Conservation (phyloP, 108 stramenopile genomes). For the Schizochytrium sp. region DNA sequence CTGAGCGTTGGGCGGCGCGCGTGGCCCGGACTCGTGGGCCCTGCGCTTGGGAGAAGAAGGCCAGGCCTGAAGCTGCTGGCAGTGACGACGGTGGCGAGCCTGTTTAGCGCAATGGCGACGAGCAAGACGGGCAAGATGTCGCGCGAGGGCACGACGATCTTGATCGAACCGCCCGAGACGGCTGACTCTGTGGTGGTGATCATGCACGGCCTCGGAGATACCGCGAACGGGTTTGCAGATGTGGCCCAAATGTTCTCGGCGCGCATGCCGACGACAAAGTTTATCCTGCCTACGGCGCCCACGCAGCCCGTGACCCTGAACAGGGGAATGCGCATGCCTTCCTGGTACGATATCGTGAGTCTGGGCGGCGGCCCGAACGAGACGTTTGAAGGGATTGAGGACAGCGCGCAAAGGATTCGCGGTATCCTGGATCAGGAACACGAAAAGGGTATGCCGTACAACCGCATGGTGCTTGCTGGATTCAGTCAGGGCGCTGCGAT, state of each 20-base stretch:
- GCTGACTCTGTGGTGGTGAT: conserved; percentile 48
- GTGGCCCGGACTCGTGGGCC: too few relatives aligned
- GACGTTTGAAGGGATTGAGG: conserved; percentile 69
- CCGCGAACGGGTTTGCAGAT: conserved; percentile 65
- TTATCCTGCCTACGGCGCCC: conserved; percentile 83
- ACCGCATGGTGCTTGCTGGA: conserved; percentile 80
- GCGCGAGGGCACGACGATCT: background rate
- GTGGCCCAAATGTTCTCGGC: conserved; percentile 32
- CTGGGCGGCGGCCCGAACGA: conserved; percentile 71
- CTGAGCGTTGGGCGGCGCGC: too few relatives aligned
- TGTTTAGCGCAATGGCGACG: background rate
- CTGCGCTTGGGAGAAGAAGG: too few relatives aligned
- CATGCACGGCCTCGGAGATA: conserved; percentile 84
- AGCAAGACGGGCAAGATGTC: background rate
- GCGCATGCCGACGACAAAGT: conserved; percentile 61
- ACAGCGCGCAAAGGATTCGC: conserved; percentile 41
- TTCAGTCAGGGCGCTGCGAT: conserved; percentile 86
- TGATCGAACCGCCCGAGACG: background rate
- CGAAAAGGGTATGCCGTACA: conserved; percentile 57
- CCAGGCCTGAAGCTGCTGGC: too few relatives aligned
- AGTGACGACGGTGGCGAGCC: background rate
- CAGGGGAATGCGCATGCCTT: conserved; percentile 74
- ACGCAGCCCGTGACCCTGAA: conserved; percentile 81
- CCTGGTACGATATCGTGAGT: conserved; percentile 82
- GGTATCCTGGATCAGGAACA: conserved; percentile 59